Evolutionary conservation across 2,329 filamentous ascomycete species (phyloP).

Genomic region (Neoascochyta sp.): DNA sequence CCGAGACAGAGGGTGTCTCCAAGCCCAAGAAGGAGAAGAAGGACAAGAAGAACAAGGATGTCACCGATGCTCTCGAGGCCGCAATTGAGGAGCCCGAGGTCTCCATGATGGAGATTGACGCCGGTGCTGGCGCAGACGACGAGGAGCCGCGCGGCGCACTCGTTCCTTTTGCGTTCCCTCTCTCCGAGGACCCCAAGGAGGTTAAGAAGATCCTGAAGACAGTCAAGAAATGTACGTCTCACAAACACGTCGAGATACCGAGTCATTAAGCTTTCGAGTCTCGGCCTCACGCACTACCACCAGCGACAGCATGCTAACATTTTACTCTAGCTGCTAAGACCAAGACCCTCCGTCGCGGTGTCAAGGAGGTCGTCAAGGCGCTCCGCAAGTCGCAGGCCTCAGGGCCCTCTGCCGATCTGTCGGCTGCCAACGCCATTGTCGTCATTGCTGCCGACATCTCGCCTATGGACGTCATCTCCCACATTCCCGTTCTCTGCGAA

Average conservation of each 20-base stretch:
- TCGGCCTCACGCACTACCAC: not conserved
- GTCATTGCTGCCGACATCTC: constrained; percentile 96
- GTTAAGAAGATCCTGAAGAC: constrained; percentile 64
- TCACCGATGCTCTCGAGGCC: constrained; percentile 48
- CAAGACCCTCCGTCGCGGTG: constrained; percentile 93
- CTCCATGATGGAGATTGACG: constrained; percentile 44
- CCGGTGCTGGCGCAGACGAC: constrained; percentile 39
- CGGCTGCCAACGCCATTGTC: constrained; percentile 67
- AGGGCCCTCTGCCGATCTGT: constrained; percentile 54
- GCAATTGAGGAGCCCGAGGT: constrained; percentile 60
- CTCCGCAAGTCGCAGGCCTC: constrained; percentile 82
- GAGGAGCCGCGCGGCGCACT: constrained; percentile 54
- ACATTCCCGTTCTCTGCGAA: constrained; percentile 96
- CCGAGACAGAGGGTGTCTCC: constrained; percentile 37
- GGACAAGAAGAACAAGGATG: constrained; percentile 65
- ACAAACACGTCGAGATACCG: too few species aligned
- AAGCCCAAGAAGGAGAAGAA: constrained; percentile 57
- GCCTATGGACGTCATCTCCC: constrained; percentile 96
- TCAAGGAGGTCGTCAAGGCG: constrained; percentile 98
- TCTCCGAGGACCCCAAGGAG: constrained; percentile 70
- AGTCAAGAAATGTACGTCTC: constrained; percentile 56
- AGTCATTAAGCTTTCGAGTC: not conserved
- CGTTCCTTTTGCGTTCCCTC: constrained; percentile 78
- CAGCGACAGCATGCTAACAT: constrained; percentile 5
- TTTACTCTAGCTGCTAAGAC: constrained; percentile 75